These are phyloP conservation scores for Botrytis fabae DNA, from an alignment of 2,329 filamentous ascomycete species.

Conservation along the genomic window DNA sequence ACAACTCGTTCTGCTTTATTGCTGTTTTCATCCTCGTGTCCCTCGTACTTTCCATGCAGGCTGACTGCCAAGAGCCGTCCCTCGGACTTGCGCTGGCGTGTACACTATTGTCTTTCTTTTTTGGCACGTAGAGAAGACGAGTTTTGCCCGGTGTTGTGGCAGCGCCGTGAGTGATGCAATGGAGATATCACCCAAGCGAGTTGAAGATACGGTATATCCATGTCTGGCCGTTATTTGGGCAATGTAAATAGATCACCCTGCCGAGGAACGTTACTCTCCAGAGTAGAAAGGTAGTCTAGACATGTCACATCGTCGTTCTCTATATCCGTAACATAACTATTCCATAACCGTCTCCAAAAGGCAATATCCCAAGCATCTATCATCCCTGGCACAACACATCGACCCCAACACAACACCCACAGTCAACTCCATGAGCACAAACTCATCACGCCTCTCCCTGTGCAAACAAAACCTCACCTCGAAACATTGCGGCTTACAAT, in stretches of 20 bases:
- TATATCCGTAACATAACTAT: neutral
- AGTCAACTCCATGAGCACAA: neutral
- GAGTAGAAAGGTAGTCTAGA: neutral
- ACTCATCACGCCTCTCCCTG: neutral
- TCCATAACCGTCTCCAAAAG: neutral
- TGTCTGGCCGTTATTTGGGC: neutral
- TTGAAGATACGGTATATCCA: conserved; percentile 4
- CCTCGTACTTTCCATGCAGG: conserved; percentile 26
- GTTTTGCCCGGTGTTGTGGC: neutral
- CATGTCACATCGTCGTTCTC: neutral
- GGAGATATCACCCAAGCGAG: neutral
- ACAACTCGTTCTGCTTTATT: neutral
- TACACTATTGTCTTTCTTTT: neutral
- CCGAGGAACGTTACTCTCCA: neutral
- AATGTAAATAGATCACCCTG: neutral
- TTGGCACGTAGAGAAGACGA: neutral
- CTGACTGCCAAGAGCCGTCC: conserved; percentile 28
- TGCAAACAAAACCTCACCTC: neutral
- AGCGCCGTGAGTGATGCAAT: neutral
- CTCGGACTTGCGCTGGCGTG: conserved; percentile 14
- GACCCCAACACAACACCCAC: neutral
- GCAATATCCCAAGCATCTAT: neutral
- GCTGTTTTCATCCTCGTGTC: conserved; percentile 16
- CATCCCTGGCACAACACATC: neutral
- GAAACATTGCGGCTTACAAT: neutral